Base-by-base conservation (phyloP, 805 yeast species). In the Debaryomyces prosopidis region DNA sequence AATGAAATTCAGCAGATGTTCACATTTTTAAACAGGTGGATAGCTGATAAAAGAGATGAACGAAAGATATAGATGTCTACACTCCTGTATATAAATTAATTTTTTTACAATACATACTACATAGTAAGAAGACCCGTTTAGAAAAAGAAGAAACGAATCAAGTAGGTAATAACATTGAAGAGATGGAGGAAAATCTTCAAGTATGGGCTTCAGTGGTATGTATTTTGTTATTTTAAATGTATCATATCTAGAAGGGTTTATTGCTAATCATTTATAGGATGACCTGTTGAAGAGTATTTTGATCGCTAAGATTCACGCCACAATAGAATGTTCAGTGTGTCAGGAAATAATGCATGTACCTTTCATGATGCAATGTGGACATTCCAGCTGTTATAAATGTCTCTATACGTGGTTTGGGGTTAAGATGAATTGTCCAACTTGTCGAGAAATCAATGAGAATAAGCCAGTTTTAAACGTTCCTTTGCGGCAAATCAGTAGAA, bases 341-440 rank as follows among this genome's bases (percentile, higher is more conserved):
- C 82, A 84, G 30, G 92, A 86, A 42, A 64, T 77, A 40, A 81
- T 86, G 85, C 76, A 73, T 50, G 76, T 77, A 2, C 92, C 94
- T 1, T 79, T 82, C 54, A 68, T 80, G 53, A 69, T 82, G 0
- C 61, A 70, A 10, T 87, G 94, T 66, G 92, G 92, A 2, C 94
- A 87, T 58, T 78, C 85, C 26, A 85, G 81, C 53, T 87, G 92
- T 62, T 86, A 86, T 58, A 77, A 68, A 17, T 69, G 92, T 58
- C 58, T 85, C n/a, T 65, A 69, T 15, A 71, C 75, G 18, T 86
- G 94, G 92, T 76, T 85, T 38, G 67, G 67, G 12, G 74, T 67
- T 35, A 79, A 76, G 45, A 65, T 75, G 42, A 72, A 79, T n/a
- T 86, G 94, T 61, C 92, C 94, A 0, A 69, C 83, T 6, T 86